These are phyloP conservation scores for Phytophthora cryptogea DNA, from an alignment of 352 stramenopile species.

Conservation along the genomic window DNA sequence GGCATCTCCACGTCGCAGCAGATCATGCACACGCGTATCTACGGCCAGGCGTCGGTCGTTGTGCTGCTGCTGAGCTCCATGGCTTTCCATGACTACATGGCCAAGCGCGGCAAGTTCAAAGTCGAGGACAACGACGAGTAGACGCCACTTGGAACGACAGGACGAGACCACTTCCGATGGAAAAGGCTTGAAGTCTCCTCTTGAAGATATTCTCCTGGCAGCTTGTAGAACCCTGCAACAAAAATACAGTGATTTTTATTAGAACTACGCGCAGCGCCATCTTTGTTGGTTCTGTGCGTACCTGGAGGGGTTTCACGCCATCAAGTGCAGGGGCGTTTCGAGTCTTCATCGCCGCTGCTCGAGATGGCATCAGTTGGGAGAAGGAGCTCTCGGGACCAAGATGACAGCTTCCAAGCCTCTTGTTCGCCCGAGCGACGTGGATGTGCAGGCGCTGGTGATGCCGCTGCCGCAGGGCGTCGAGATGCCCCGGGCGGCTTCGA, in stretches of 20 bases:
- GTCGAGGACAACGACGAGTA: conserved; percentile 39
- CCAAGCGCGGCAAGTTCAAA: conserved; percentile 67
- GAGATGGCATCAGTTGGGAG: conserved; percentile 19
- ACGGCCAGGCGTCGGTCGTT: conserved; percentile 73
- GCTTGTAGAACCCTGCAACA: conserved; percentile 4
- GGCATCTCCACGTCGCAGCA: conserved; percentile 75
- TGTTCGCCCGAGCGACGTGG: conserved; percentile 36
- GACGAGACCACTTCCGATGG: conserved; percentile 9
- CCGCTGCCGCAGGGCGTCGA: conserved; percentile 26
- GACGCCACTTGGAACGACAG: conserved; percentile 1
- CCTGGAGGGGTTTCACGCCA: conserved; percentile 19
- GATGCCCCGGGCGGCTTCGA: conserved; percentile 17
- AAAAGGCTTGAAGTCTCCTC: conserved; percentile 9
- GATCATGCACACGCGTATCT: conserved; percentile 89
- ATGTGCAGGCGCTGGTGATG: conserved; percentile 33
- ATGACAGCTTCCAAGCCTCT: conserved; percentile 31
- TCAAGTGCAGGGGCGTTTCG: background rate
- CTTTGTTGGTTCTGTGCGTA: background rate
- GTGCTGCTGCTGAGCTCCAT: conserved; percentile 78
- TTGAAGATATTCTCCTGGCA: conserved; percentile 1
- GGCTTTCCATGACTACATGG: conserved; percentile 88
- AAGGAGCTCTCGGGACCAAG: conserved; percentile 12
- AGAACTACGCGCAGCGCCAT: background rate
- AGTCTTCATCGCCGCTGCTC: conserved; percentile 1
- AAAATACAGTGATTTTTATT: conserved; percentile 40